Percentiles rank a stretch among this genome's conserved stretches.
phyloP scores from a whole-genome alignment of 2,329 filamentous ascomycete species.

The Didymella sp. region DNA sequence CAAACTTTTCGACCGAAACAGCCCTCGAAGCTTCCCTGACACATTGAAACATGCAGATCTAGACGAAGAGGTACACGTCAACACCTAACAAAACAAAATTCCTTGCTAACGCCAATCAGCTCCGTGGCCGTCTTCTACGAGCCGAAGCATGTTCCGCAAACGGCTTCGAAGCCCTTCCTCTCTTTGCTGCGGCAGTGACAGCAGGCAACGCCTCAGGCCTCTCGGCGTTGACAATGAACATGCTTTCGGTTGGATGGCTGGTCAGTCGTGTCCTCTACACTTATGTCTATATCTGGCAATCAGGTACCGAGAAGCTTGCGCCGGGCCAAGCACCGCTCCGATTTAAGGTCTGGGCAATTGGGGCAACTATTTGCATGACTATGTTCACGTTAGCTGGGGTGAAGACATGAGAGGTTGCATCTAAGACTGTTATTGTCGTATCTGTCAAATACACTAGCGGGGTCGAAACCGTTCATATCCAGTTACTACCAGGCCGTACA shows the following conservation, averaged over 20 bases:
- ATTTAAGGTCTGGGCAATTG: slow-evolving; percentile 2
- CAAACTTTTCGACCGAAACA: slow-evolving; percentile 9
- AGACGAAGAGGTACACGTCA: slow-evolving; percentile 3
- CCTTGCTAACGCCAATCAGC: background rate
- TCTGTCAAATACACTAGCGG: background rate
- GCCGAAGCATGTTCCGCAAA: slow-evolving; percentile 6
- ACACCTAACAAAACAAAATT: background rate
- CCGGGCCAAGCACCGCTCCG: slow-evolving; percentile 1
- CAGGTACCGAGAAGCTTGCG: background rate
- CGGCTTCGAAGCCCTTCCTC: slow-evolving; percentile 5
- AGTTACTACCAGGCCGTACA: background rate
- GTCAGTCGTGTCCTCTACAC: slow-evolving; percentile 1
- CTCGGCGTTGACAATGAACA: background rate
- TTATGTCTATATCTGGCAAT: slow-evolving; percentile 5
- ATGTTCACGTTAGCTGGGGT: slow-evolving; percentile 4
- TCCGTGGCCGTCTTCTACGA: slow-evolving; percentile 1
- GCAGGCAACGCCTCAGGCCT: slow-evolving; percentile 3
- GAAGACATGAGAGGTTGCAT: background rate
- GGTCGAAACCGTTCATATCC: background rate
- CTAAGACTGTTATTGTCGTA: background rate
- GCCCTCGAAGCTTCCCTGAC: slow-evolving; percentile 1
- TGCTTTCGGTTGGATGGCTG: background rate
- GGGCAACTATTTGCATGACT: background rate
- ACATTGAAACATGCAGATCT: background rate
- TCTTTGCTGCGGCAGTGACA: slow-evolving; percentile 5